Evolutionary conservation across 306 rosid species (phyloP).

Genomic region (Inga laurina): DNA sequence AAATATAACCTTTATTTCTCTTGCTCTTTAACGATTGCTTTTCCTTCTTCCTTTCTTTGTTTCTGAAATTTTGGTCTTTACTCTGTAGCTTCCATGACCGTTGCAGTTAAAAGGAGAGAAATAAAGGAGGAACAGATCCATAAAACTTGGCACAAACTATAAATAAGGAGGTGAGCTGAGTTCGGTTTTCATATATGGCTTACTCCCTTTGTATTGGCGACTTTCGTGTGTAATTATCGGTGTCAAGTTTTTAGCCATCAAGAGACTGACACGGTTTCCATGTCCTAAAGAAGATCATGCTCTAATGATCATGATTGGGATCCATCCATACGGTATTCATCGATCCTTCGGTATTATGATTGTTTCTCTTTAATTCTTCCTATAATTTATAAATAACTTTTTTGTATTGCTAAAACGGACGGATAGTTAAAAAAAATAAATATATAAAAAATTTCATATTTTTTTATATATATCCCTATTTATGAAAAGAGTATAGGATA

Average conservation of each 20-base stretch:
- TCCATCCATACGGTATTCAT: no score
- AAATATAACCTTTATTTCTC: no score
- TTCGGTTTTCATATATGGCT: background rate
- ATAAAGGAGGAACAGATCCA: background rate
- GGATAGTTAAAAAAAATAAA: no score
- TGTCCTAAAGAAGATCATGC: background rate
- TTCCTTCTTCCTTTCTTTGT: slow-evolving; percentile 28
- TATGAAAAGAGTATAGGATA: no score
- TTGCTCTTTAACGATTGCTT: slow-evolving; percentile 10
- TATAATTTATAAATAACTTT: no score
- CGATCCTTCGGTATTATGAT: no score
- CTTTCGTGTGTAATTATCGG: background rate
- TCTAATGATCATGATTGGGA: background rate
- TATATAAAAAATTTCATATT: no score
- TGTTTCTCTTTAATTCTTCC: no score
- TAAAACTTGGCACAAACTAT: background rate
- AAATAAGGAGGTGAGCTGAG: background rate
- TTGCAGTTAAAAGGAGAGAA: background rate
- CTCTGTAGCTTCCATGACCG: background rate
- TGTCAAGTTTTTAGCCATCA: background rate
- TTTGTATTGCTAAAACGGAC: no score
- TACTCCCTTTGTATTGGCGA: background rate
- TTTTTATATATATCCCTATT: no score
- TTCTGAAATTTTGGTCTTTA: slow-evolving; percentile 5
- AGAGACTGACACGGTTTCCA: background rate